Evolutionary conservation across 106 monocot genomes (phyloP).

Genomic region (Dendrobium officinale): DNA sequence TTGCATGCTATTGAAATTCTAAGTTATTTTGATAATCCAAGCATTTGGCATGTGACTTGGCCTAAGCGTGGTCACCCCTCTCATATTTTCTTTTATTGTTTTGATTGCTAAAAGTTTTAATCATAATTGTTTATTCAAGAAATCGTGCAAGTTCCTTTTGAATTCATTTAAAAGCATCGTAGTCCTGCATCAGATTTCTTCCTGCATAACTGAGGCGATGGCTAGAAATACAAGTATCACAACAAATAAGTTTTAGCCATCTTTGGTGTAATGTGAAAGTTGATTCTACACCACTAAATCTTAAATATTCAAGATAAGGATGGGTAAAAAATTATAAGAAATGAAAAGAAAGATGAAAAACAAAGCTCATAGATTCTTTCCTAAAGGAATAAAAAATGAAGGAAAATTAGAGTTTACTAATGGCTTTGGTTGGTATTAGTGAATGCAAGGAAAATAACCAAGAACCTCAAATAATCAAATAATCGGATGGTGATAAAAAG

Average conservation of each 20-base stretch:
- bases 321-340: background rate
- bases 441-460: background rate
- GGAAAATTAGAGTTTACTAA: background rate
- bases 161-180: no score
- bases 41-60: no score
- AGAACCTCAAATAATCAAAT: conserved; percentile 1
- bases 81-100: no score
- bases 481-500: background rate
- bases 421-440: background rate
- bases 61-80: no score
- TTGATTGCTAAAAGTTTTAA: no score
- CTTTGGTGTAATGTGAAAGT: background rate
- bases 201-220: background rate
- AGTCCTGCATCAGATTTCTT: background rate
- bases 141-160: no score
- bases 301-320: background rate
- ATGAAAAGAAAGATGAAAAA: background rate
- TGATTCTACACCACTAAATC: background rate
- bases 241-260: background rate
- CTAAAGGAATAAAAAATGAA: background rate
- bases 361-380: background rate
- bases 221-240: background rate
- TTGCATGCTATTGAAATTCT: no score
- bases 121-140: no score
- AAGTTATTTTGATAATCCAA: no score